Base-by-base conservation (phyloP, 2,329 filamentous ascomycete species). In the Beauveria pseudobassiana region DNA sequence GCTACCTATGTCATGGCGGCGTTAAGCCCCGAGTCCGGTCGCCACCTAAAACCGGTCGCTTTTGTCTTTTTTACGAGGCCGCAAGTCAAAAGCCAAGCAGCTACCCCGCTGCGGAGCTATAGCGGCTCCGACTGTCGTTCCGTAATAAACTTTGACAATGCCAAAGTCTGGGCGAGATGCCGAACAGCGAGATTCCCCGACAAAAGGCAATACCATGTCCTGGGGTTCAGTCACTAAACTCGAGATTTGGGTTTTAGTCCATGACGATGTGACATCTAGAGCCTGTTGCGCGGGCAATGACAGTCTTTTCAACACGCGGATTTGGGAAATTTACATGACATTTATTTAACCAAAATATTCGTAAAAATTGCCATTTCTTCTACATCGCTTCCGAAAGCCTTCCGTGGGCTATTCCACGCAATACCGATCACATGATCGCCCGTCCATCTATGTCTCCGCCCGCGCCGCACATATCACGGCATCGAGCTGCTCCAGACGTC, bases 351-450 rank as follows among this genome's bases (percentile, higher is more conserved):
- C 3, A 30, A 12, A 50, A 50, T 24, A 24, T 22, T 46, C 45
- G 18, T 12, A 22, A 14, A 14, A 8, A 8, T 18, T 26, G 22
- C 45, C 45, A 26, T 16, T 18, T 26, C 34, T 26, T 48, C 5
- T 26, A 24, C 22, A 48, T 14, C 45, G 2, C 14, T 16, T 16
- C 45, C 45, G 22, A 48, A 5, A 24, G 14, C 45, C 42, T n/a
- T 43, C 42, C 42, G n/a, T 43, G 42, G 16, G 7, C 22, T 9
- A 38, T 42, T 9, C 20, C 3, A 22, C 43, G 34, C 24, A 16
- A 22, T 18, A 54, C 59, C 59, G 59, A 61, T 61, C 59, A 61
- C 59, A 50, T 61, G 59, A 61, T 54, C 59, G 59, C 59, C 59
- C 42, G 16, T 16, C 20, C n/a, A 7, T 18, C 57, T 12, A n/a